phyloP scores from a whole-genome alignment of 179 eudicot species.

The Beta macrorhiza region DNA sequence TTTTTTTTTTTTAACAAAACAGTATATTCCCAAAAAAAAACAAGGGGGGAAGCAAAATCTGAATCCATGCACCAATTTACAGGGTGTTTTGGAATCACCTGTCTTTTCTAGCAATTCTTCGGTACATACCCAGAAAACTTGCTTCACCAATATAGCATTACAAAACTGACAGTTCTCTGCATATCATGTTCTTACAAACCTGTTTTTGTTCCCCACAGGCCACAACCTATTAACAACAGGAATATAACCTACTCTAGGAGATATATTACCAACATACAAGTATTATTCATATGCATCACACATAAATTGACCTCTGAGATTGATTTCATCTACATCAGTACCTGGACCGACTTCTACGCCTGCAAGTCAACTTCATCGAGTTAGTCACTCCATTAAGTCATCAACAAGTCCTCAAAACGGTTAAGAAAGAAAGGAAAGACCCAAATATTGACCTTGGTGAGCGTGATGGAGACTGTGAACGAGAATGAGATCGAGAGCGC shows the following conservation, averaged over 20 bases:
- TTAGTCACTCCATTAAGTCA: neutral
- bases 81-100: neutral
- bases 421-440: neutral
- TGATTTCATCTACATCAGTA: conserved; percentile 33
- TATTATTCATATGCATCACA: conserved; percentile 8
- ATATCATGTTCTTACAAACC: conserved; percentile 4
- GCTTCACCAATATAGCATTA: neutral
- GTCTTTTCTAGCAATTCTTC: neutral
- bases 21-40: neutral
- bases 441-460: conserved; percentile 58
- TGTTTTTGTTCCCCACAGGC: neutral
- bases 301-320: neutral
- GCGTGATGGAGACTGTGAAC: conserved; percentile 42
- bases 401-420: neutral
- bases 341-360: conserved; percentile 64
- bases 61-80: neutral
- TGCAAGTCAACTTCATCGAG: conserved; percentile 31
- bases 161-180: conserved; percentile 4
- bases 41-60: neutral
- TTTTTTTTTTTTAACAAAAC: too few relatives aligned
- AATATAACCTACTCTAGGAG: neutral
- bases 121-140: neutral
- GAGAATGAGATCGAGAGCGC: conserved; percentile 36
- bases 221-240: neutral
- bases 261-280: neutral